Conservation (phyloP, 257 asterid species). For the Echites panduratus region DNA sequence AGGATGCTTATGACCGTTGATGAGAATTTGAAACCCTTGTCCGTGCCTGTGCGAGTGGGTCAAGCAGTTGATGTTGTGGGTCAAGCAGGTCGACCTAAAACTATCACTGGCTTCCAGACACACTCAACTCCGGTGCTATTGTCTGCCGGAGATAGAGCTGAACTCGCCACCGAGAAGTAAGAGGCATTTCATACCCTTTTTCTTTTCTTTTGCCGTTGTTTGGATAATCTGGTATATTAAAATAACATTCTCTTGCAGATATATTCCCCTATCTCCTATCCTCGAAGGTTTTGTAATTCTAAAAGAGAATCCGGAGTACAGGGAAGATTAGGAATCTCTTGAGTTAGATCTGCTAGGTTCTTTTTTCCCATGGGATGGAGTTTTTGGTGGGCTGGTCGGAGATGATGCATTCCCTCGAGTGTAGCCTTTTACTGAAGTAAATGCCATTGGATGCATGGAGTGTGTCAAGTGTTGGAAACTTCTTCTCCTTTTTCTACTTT, state of each 20-base stretch:
- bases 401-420: neutral
- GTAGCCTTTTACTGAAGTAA: too few species aligned
- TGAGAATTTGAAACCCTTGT: constrained; percentile 77
- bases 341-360: neutral
- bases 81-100: constrained; percentile 93
- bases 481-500: too few species aligned
- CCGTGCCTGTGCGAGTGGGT: constrained; percentile 92
- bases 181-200: neutral
- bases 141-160: constrained; percentile 93
- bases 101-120: constrained; percentile 92
- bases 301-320: constrained; percentile 80
- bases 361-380: neutral
- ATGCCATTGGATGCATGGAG: too few species aligned
- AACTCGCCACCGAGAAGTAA: constrained; percentile 94
- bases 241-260: constrained; percentile 34
- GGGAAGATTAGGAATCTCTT: constrained; percentile 57
- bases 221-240: constrained; percentile 2
- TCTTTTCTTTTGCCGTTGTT: neutral
- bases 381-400: neutral
- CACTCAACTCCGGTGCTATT: constrained; percentile 90
- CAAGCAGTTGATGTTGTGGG: constrained; percentile 96
- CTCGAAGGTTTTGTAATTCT: constrained; percentile 94
- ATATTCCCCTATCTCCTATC: constrained; percentile 78
- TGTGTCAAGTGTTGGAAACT: too few species aligned
- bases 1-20: constrained; percentile 92